Evolutionary conservation across 2,329 filamentous ascomycete species (phyloP).

Genomic region (Chaetomium sp.): DNA sequence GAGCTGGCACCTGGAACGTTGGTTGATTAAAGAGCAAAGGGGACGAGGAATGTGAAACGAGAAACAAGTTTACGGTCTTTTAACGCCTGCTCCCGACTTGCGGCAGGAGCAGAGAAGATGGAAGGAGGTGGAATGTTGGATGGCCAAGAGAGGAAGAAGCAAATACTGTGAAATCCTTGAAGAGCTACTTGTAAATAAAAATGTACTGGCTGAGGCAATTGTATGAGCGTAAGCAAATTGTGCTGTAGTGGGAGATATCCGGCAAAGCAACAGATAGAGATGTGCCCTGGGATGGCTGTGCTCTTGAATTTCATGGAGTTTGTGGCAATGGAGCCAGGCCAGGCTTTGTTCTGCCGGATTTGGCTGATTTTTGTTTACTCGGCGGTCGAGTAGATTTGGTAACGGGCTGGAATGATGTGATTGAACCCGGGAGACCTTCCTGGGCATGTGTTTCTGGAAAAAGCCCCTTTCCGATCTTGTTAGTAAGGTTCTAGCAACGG

Average conservation of each 20-base stretch:
- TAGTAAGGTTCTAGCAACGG: neutral
- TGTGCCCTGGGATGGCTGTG: neutral
- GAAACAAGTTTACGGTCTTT: neutral
- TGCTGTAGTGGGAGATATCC: no score
- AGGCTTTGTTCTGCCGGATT: neutral
- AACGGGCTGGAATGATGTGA: neutral
- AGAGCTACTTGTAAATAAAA: neutral
- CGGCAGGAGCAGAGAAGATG: neutral
- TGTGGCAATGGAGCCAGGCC: no score
- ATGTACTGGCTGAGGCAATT: no score
- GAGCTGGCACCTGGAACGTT: no score
- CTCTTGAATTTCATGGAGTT: neutral
- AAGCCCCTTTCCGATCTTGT: no score
- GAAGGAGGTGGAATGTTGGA: neutral
- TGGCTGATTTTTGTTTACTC: neutral
- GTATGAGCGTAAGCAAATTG: no score
- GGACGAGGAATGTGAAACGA: neutral
- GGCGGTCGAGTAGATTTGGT: conserved; percentile 1
- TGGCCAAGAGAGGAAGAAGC: neutral
- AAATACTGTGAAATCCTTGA: neutral
- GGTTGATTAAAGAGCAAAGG: neutral
- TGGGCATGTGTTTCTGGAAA: neutral
- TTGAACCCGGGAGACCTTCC: neutral
- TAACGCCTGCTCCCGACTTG: neutral
- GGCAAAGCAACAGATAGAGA: neutral